These are phyloP conservation scores for Dryas integrifolia DNA, from an alignment of 331 rosid genomes.

Conservation along the genomic window DNA sequence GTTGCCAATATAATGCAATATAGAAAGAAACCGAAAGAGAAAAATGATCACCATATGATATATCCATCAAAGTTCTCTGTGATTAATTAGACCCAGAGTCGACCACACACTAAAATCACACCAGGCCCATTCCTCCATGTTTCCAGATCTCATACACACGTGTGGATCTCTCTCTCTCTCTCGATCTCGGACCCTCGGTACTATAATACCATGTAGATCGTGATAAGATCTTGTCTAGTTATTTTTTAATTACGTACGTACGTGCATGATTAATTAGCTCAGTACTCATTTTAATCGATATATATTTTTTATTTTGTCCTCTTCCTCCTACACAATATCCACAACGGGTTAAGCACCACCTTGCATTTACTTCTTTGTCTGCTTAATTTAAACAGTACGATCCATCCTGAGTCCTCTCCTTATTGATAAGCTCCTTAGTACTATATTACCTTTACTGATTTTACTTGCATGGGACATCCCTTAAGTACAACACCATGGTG, in stretches of 20 bases:
- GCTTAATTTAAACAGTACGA: no score
- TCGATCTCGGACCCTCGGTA: background rate
- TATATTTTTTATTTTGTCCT: background rate
- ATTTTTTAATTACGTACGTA: background rate
- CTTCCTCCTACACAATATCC: slow-evolving; percentile 10
- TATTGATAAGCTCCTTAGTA: no score
- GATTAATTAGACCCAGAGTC: background rate
- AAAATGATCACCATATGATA: no score
- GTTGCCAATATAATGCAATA: no score
- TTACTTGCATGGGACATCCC: no score
- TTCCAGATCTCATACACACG: slow-evolving; percentile 28
- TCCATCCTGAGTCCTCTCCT: no score
- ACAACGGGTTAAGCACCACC: background rate
- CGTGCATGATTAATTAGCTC: background rate
- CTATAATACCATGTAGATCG: slow-evolving; percentile 11
- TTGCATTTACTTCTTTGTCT: no score
- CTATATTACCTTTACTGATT: no score
- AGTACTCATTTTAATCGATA: background rate
- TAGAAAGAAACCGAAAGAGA: no score
- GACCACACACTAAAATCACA: background rate
- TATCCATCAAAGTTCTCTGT: background rate
- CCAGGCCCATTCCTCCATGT: slow-evolving; percentile 24
- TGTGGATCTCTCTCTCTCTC: background rate
- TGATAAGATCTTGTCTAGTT: slow-evolving; percentile 44
- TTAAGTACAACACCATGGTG: no score